These are phyloP conservation scores for Athelia psychrophila DNA, from an alignment of 1,284 basidiomycete genomes.

Conservation along the genomic window DNA sequence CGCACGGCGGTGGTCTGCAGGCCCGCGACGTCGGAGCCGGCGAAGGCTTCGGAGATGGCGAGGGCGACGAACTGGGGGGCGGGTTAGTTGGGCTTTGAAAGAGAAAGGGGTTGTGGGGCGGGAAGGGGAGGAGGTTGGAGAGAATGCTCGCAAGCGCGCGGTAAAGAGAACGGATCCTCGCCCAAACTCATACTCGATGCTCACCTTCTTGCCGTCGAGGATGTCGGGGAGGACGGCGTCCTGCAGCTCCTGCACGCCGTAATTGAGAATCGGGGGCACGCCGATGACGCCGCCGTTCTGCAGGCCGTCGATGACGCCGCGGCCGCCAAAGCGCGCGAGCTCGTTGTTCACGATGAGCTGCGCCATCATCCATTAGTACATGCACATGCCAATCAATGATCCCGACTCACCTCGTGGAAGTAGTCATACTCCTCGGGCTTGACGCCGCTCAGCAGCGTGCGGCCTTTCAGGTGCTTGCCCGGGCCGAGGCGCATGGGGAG, in stretches of 20 bases:
- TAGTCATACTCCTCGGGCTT: conserved; percentile 89
- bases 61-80: conserved; percentile 70
- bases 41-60: conserved; percentile 80
- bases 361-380: conserved; percentile 22
- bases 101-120: too few species aligned
- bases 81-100: too few species aligned
- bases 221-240: conserved; percentile 68
- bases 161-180: too few species aligned
- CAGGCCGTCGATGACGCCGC: conserved; percentile 84
- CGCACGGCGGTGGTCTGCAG: conserved; percentile 80
- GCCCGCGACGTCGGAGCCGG: conserved; percentile 90
- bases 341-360: conserved; percentile 87
- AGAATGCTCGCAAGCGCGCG: too few species aligned
- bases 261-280: conserved; percentile 86
- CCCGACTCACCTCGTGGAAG: conserved; percentile 63
- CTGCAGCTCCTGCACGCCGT: conserved; percentile 74
- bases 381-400: neutral
- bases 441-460: conserved; percentile 82
- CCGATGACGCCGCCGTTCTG: conserved; percentile 83
- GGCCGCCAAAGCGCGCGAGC: conserved; percentile 76
- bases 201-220: conserved; percentile 83
- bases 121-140: too few species aligned
- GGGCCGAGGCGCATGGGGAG: conserved; percentile 94
- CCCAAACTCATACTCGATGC: too few species aligned
- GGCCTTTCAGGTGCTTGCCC: conserved; percentile 86